Base-by-base conservation (phyloP, 2,329 filamentous ascomycete species). In the Sclerotinia sclerotiorum region DNA sequence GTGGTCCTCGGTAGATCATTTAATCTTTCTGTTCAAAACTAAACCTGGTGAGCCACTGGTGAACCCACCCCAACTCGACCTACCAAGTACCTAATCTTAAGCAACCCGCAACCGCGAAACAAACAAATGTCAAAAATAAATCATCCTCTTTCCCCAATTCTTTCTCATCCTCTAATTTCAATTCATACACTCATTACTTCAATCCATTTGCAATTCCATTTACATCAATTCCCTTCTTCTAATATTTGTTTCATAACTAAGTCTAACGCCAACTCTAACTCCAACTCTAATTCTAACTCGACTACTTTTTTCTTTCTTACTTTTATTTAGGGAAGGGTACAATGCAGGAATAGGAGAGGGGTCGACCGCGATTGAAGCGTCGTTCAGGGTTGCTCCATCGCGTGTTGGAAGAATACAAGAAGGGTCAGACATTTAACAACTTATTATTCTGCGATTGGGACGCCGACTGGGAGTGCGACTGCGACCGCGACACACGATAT, bases 321-420 rank as follows among this genome's bases (percentile, higher is more conserved):
- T 29, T 21, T 55, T 11, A 48, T 51, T 29, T 27, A 48, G 51
- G 29, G 24, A 27, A 24, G 60, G 46, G 46, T 17, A 51, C 46
- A 39, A 63, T 63, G 60, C 46, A 65, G 27, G 48, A 54, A 52
- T 52, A 52, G 48, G 58, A 51, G 57, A 62, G 57, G 46, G 46
- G 56, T 55, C 46, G 49, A 52, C 57, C 56, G 65, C 57, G 65
- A 67, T 62, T 67, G 65, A 63, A 54, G 56, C 65, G 55, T 67
- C 65, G 24, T 32, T 61, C 55, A 61, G n/a, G 32, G 29, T 67
- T 67, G 65, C 54, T 62, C 46, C 32, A 67, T 67, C 65, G 65
- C 65, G 65, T 63, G 65, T 63, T 29, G 48, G 46, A 51, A n/a
- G 60, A 51, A 51, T 51, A 49, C n/a, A 57, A 63, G 13, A 39